Evolutionary conservation across 345 rosid genomes (phyloP).

Genomic region (Rhodamnia rubescens): DNA sequence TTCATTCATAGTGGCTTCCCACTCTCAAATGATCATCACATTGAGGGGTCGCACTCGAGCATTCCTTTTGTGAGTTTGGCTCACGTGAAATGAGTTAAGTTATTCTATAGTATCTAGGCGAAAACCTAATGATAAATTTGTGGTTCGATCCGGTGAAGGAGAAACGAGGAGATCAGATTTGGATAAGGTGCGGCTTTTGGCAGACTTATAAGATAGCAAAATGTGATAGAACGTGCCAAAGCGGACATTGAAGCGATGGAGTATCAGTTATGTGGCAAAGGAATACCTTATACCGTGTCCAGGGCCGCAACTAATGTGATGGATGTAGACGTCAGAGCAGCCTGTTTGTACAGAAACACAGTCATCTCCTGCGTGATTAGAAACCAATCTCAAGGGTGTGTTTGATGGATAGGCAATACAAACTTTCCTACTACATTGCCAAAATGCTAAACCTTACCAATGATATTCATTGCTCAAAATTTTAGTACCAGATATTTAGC

Average conservation of each 20-base stretch:
- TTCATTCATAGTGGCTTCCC: not conserved
- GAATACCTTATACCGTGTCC: conserved; percentile 89
- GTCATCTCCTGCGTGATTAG: conserved; percentile 56
- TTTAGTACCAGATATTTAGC: not conserved
- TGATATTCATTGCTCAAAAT: not conserved
- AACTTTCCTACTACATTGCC: not conserved
- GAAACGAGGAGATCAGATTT: not conserved
- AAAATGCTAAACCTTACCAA: not conserved
- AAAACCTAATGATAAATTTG: not conserved
- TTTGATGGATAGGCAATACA: not conserved
- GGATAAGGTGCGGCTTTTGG: not conserved
- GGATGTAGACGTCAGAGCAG: conserved; percentile 64
- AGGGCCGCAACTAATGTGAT: conserved; percentile 74
- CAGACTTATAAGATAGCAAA: not conserved
- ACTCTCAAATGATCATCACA: not conserved
- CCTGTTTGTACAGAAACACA: conserved; percentile 89
- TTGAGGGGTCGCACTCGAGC: not conserved
- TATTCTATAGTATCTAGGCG: accelerated
- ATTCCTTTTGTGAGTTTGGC: not conserved
- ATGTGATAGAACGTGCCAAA: not conserved
- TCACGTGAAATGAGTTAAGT: not conserved
- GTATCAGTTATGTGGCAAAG: not conserved
- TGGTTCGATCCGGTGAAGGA: not conserved
- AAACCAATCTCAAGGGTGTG: not conserved
- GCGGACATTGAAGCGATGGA: not conserved